Conservation (phyloP, 495 filamentous ascomycete genomes). For the Aspergillus saccharolyticus region DNA sequence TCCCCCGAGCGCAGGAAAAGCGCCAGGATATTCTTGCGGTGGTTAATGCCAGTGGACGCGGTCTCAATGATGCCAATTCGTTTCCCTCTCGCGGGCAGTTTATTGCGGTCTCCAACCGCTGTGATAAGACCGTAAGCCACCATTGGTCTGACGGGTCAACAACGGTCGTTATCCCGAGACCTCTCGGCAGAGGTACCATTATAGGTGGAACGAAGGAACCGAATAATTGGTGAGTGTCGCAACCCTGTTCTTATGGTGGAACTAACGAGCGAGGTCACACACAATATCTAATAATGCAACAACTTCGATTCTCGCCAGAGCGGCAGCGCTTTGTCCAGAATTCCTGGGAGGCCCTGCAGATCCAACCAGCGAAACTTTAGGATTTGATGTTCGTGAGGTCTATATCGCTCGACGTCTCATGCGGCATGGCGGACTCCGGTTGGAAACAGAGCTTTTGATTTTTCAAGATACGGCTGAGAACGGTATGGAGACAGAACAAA, state of each 20-base stretch:
- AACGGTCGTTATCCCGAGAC: slow-evolving; percentile 45
- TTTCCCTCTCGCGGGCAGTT: slow-evolving; percentile 14
- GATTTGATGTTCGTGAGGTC: slow-evolving; percentile 9
- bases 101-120: slow-evolving; percentile 20
- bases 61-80: slow-evolving; percentile 26
- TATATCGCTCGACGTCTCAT: slow-evolving; percentile 21
- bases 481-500: neutral
- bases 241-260: neutral
- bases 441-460: slow-evolving; percentile 10
- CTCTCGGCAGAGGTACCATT: slow-evolving; percentile 47
- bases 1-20: neutral
- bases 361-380: neutral
- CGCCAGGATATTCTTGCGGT: slow-evolving; percentile 24
- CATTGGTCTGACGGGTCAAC: slow-evolving; percentile 45
- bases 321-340: neutral
- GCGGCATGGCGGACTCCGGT: slow-evolving; percentile 18
- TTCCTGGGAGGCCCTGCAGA: neutral
- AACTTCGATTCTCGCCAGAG: slow-evolving; percentile 26
- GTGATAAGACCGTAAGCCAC: slow-evolving; percentile 41
- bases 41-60: slow-evolving; percentile 45
- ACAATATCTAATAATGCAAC: slow-evolving; percentile 20
- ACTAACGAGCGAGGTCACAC: neutral
- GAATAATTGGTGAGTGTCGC: slow-evolving; percentile 39
- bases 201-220: slow-evolving; percentile 52
- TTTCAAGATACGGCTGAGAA: neutral